These are phyloP conservation scores for Fusarium aywerte DNA, from an alignment of 2,329 filamentous ascomycete genomes.

Conservation along the genomic window DNA sequence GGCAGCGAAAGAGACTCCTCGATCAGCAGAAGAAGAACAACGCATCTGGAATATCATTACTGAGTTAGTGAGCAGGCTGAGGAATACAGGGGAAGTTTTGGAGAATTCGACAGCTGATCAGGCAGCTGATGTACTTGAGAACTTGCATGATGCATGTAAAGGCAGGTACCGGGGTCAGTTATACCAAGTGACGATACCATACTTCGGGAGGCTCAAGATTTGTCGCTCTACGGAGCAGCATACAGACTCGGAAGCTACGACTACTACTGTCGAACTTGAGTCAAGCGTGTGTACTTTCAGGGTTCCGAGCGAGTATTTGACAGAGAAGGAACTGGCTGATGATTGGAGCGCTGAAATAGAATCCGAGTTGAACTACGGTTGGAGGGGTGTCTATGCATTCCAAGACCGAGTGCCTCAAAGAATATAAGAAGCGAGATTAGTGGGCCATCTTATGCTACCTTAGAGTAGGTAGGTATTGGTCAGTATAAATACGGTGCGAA, in stretches of 20 bases:
- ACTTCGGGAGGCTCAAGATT: slow-evolving; percentile 28
- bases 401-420: no score
- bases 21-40: slow-evolving; percentile 2
- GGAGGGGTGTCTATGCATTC: slow-evolving; percentile 12
- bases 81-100: not conserved
- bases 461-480: no score
- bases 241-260: not conserved
- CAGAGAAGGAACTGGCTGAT: slow-evolving; percentile 8
- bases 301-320: not conserved
- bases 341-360: slow-evolving; percentile 13
- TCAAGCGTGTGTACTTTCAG: slow-evolving; percentile 13
- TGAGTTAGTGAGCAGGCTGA: not conserved
- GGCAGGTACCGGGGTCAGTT: not conserved
- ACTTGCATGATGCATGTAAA: slow-evolving; percentile 10
- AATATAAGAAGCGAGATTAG: no score
- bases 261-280: slow-evolving; percentile 9
- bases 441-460: no score
- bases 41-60: slow-evolving; percentile 6
- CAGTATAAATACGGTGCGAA: no score
- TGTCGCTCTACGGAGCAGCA: not conserved
- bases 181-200: slow-evolving; percentile 25
- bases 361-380: slow-evolving; percentile 9
- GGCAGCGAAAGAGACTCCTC: slow-evolving; percentile 30
- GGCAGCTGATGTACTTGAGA: slow-evolving; percentile 14
- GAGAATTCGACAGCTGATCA: slow-evolving; percentile 9